phyloP scores from a whole-genome alignment of 2,329 filamentous ascomycete genomes.

The Ceratocystis diversiconidia region DNA sequence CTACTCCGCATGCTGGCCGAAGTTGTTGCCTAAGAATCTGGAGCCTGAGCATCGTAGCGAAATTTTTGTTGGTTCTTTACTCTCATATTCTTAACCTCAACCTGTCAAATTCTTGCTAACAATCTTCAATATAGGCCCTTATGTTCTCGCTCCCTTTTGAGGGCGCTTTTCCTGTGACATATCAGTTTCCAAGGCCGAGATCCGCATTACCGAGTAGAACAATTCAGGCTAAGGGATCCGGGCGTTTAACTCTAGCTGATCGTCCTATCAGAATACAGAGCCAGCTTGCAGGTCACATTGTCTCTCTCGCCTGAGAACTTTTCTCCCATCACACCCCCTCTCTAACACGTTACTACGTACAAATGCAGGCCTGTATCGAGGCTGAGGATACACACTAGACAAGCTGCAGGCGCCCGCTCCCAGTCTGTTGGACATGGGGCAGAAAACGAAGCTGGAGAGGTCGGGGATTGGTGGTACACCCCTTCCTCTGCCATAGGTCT shows the following conservation, averaged over 20 bases:
- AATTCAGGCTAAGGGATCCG: background rate
- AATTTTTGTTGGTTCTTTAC: no score
- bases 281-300: conserved; percentile 4
- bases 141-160: background rate
- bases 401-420: background rate
- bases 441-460: background rate
- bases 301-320: background rate
- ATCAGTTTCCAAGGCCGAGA: background rate
- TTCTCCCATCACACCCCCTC: background rate
- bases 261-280: conserved; percentile 3
- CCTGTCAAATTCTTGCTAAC: background rate
- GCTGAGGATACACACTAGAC: background rate
- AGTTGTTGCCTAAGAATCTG: background rate
- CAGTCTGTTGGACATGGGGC: background rate
- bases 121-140: background rate
- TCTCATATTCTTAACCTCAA: no score
- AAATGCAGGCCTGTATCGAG: background rate
- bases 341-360: background rate
- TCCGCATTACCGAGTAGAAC: conserved; percentile 1
- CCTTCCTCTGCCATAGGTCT: background rate
- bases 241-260: conserved; percentile 8
- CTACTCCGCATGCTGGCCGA: background rate
- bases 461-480: background rate
- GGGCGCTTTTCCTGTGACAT: background rate
- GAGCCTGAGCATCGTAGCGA: background rate